Evolutionary conservation across 2,329 filamentous ascomycete genomes (phyloP), one percentile per base, ranked within the genome.

Genomic region (Hypoxylon sp.): DNA sequence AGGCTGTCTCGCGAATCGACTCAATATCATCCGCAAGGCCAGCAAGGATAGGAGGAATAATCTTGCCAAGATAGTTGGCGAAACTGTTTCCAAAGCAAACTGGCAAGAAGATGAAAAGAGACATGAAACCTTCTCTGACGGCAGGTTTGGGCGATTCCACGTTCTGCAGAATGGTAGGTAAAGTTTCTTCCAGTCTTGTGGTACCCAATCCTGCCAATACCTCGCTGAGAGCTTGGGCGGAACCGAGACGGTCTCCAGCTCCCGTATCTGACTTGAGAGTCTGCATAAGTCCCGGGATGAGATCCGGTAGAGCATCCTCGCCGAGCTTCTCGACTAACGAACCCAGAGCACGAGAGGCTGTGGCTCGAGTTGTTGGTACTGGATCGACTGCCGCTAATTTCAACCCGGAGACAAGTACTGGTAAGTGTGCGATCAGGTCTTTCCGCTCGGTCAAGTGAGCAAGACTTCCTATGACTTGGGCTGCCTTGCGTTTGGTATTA

Each of bases 61-160:
- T 97, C 78, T 91, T 94, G 81, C 91, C 93, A 68, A 99, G 91
- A 78, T 99, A 99, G 78, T 94, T 94, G 74, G 96, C 92, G 77
- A 99, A 99, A 80, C 94, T 97, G 86, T 99, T 99, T 76, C 96
- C 96, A 76, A 99, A 99, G 83, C 96, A 99, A 58, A 97, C 96
- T 11, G 96, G 96, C 83, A 99, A 89, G 87, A 98, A 99, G 73
- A 99, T 98, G 82, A 99, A 99, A 44, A 99, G 87, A 6, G 96
- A 98, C 96, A 99, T 99, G 84, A 99, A 99, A 50, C 96, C 96
- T 85, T 99, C 96, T 75, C 96, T 91, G 71, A 99, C 94, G 60
- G 94, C 90, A 17, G 96, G 80, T 81, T 97, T 98, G 73, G 91
- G 89, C 75, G 95, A 98, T 73, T 94, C 91, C 72, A 97, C 95